Conservation (phyloP, 805 yeast genomes). For the Schwanniomyces vanrijiae region DNA sequence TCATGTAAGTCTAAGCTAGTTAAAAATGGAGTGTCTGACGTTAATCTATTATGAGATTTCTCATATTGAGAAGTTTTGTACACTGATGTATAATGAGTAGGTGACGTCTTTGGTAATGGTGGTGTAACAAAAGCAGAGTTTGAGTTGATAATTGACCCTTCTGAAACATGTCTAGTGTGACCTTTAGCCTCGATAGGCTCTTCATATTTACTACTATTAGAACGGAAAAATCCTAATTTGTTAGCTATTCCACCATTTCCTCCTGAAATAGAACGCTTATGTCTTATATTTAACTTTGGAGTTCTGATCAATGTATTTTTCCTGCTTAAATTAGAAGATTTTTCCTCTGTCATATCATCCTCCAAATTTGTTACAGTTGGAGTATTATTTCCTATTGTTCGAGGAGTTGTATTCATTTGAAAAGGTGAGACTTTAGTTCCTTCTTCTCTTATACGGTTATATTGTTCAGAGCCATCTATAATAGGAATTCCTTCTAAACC, state of each 20-base stretch:
- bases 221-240: conserved; percentile 36
- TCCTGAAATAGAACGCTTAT: conserved; percentile 41
- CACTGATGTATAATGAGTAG: conserved; percentile 10
- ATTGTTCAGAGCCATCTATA: conserved; percentile 1
- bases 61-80: conserved; percentile 7
- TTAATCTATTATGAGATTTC: conserved; percentile 38
- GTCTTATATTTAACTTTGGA: conserved; percentile 35
- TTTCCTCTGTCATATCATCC: conserved; percentile 11
- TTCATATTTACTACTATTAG: conserved; percentile 14
- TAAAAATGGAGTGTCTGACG: conserved; percentile 42
- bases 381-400: conserved; percentile 15
- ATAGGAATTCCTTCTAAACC: conserved; percentile 36
- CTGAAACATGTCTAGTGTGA: conserved; percentile 41
- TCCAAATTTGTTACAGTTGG: conserved; percentile 40
- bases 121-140: conserved; percentile 44
- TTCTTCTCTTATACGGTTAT: conserved; percentile 5
- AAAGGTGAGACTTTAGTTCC: not conserved
- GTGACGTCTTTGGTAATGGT: conserved; percentile 38
- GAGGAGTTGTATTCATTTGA: not conserved
- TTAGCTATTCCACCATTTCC: conserved; percentile 25
- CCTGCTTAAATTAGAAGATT: conserved; percentile 16
- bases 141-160: conserved; percentile 29
- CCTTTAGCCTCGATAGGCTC: conserved; percentile 12
- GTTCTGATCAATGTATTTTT: conserved; percentile 28
- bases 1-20: conserved; percentile 15